phyloP scores from a whole-genome alignment of 495 filamentous ascomycete species.

The Aspergillus nanangensis region DNA sequence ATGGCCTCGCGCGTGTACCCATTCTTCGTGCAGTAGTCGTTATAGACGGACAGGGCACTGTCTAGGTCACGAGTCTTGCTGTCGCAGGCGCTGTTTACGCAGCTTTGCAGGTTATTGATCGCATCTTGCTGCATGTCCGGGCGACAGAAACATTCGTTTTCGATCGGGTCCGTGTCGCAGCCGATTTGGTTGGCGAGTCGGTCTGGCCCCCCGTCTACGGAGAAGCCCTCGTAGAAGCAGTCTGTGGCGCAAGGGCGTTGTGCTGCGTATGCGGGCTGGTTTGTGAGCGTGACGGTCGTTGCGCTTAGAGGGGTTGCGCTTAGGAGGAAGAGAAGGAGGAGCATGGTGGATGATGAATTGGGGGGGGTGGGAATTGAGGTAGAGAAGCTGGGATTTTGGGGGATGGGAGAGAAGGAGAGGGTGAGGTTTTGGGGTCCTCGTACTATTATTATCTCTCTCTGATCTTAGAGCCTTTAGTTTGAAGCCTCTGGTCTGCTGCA shows the following conservation, averaged over 20 bases:
- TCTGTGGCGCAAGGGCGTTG: background rate
- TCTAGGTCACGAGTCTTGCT: background rate
- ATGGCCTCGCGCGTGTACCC: background rate
- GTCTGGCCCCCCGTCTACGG: background rate
- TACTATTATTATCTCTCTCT: no score
- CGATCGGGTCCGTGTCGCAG: background rate
- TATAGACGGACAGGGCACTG: background rate
- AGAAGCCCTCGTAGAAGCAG: background rate
- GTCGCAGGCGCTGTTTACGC: background rate
- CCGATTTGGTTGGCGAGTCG: background rate
- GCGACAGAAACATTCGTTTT: background rate
- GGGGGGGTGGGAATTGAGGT: no score
- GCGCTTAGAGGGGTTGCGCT: background rate
- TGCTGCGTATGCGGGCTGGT: background rate
- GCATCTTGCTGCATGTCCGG: background rate
- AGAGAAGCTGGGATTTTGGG: no score
- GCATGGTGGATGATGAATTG: background rate
- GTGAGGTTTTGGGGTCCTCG: no score
- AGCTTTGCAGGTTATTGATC: background rate
- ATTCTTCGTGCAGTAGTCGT: background rate
- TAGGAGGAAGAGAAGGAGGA: background rate
- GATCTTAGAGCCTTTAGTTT: no score
- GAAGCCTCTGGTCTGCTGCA: no score
- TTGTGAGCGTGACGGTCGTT: background rate
- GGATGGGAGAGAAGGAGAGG: no score